Conservation (phyloP, 2,329 filamentous ascomycete genomes). For the Aspergillus alliaceus region DNA sequence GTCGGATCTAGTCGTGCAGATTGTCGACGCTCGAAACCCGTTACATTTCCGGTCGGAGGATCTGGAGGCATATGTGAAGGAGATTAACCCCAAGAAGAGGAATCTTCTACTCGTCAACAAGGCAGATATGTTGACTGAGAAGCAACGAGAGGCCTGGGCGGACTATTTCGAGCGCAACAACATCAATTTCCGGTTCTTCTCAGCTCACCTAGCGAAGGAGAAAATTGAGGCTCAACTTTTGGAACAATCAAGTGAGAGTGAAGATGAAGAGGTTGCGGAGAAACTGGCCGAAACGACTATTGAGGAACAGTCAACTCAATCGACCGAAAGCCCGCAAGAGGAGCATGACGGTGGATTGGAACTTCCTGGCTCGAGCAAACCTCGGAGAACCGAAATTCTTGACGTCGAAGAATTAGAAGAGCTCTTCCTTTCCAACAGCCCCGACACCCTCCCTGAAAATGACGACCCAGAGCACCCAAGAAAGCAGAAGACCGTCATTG, state of each 20-base stretch:
- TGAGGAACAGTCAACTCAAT: slow-evolving; percentile 29
- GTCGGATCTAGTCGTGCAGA: slow-evolving; percentile 93
- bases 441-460: slow-evolving; percentile 48
- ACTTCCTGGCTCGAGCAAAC: slow-evolving; percentile 23
- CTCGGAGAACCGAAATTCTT: slow-evolving; percentile 69
- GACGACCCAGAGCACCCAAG: slow-evolving; percentile 46
- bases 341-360: slow-evolving; percentile 28
- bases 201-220: slow-evolving; percentile 87
- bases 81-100: slow-evolving; percentile 81
- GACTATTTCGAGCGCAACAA: slow-evolving; percentile 76
- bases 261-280: slow-evolving; percentile 25
- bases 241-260: slow-evolving; percentile 46
- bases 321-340: slow-evolving; percentile 29
- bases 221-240: slow-evolving; percentile 70
- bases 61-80: slow-evolving; percentile 90
- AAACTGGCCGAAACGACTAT: slow-evolving; percentile 13
- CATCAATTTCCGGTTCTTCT: slow-evolving; percentile 95
- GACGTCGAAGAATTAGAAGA: slow-evolving; percentile 90
- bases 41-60: slow-evolving; percentile 93
- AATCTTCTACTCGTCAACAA: slow-evolving; percentile 96
- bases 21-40: slow-evolving; percentile 95
- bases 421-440: slow-evolving; percentile 77
- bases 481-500: slow-evolving; percentile 76
- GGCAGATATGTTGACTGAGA: slow-evolving; percentile 94
- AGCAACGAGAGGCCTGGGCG: slow-evolving; percentile 82